Base-by-base conservation (phyloP, 192 early-diverging fungal species). In the Geosiphon pyriformis region DNA sequence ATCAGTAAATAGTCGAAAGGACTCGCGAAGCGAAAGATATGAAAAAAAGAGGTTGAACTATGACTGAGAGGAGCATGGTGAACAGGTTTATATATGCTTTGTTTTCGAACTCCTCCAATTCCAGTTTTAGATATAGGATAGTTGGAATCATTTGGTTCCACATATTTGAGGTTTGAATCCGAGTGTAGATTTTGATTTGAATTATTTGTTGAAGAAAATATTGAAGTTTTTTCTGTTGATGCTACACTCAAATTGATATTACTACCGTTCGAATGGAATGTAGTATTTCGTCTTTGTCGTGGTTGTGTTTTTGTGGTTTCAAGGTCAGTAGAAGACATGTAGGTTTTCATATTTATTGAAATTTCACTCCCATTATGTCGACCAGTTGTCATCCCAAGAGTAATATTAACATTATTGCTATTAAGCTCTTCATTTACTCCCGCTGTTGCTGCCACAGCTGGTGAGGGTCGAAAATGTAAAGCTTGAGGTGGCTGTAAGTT, bases 21-120 rank as follows among this genome's bases (percentile, higher is more conserved):
- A 10, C 50, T n/a, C 1, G 63, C 51, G 23, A 65, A 65, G 25
- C 63, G 29, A 33, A 65, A 65, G 4, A 65, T 65, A n/a, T 65
- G 63, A 65, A 65, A 54, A 15, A 65, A 22, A 22, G 63, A 65
- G 26, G 51, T 54, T 2, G 37, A 10, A 42, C 7, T 42, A 10
- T 42, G 37, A 42, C 37, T 15, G 6, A 42, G 6, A 15, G 6
- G 6, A 10, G 52, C 52, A 54, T 54, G 52, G 7, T 54, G 52
- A 23, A 54, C 52, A 23, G 52, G 52, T 54, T 6, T 54, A 26
- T 54, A 54, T 54, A 54, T 54, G 18, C 20, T 23, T 12, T 6
- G 6, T 54, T 54, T 54, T 7, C 52, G 52, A 10, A 15, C 7
- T 42, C 7, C 37, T 10, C 15, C 37, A 15, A 42, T 42, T 42